phyloP scores from a whole-genome alignment of 495 filamentous ascomycete genomes.

The Podospora sp. region DNA sequence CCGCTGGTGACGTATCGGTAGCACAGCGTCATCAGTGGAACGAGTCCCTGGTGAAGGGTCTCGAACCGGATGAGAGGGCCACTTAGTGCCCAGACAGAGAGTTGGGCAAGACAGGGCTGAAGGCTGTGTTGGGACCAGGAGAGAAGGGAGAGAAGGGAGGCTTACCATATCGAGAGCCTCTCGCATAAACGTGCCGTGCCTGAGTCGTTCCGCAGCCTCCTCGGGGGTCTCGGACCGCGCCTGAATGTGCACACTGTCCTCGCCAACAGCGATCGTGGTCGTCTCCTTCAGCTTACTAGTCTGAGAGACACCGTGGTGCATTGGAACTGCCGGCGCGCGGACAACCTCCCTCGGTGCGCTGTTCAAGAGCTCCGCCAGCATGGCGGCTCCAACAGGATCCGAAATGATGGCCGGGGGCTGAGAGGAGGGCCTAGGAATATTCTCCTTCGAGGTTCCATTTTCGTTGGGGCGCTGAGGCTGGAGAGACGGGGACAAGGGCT shows the following conservation, averaged over 20 bases:
- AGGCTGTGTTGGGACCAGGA: background rate
- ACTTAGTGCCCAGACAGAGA: background rate
- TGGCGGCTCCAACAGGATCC: background rate
- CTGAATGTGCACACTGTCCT: slow-evolving; percentile 18
- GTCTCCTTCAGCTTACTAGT: slow-evolving; percentile 33
- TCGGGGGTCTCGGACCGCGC: slow-evolving; percentile 29
- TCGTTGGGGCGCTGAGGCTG: background rate
- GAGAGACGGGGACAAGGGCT: background rate
- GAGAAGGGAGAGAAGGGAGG: background rate
- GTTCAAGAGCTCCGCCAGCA: background rate
- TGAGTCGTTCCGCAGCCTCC: slow-evolving; percentile 36
- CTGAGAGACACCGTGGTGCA: slow-evolving; percentile 30
- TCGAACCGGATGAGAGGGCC: slow-evolving; percentile 6
- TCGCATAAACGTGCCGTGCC: slow-evolving; percentile 66
- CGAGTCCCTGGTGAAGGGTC: slow-evolving; percentile 13
- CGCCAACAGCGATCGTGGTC: slow-evolving; percentile 15
- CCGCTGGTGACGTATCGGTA: slow-evolving; percentile 7
- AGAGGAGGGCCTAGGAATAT: background rate
- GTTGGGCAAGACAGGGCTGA: background rate
- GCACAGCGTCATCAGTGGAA: slow-evolving; percentile 12
- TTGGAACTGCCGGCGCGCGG: slow-evolving; percentile 24
- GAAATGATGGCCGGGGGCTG: background rate
- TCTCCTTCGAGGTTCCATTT: background rate
- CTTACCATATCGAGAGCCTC: slow-evolving; percentile 70
- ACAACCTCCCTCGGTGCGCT: slow-evolving; percentile 16